Base-by-base conservation (phyloP, 208 protist species). In the Vickermania spadyakhi region DNA sequence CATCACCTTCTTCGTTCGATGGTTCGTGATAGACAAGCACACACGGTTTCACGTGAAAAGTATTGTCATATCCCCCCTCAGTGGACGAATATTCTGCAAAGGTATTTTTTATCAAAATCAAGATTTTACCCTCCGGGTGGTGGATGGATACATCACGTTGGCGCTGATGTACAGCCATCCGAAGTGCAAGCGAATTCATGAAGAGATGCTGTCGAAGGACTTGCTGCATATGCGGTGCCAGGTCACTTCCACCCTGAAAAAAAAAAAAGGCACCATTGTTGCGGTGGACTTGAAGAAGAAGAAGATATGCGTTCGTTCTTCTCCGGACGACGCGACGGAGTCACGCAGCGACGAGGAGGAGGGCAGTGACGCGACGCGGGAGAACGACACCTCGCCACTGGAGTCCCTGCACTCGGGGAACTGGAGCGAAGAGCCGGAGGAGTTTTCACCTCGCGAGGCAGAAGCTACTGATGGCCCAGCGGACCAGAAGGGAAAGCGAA, bases 141-240 rank as follows among this genome's bases (percentile, higher is more conserved):
- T 91, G 4, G 89, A 96, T 57, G 89, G 89, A 13, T 87, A 96
- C 64, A 42, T 89, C 31, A 86, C 86, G 1, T 82, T 96, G 53
- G 79, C 79, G 23, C 66, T 41, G 11, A 45, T 45, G 36, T 45
- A 45, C 18, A 18, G 36, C 36, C 7, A 18, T 18, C 11, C 36
- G 36, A 18, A 7, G 11, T 45, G 36, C 36, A 45, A 45, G 36
- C 7, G 36, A 18, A 62, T 93, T 56, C 75, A 77, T 14, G 84
- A 91, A 49, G 87, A 84, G 58, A 90, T 93, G 85, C 23, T 93
- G 13, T 70, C 42, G 18, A 73, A 89, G 11, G 63, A 68, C 22
- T 73, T 96, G 29, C 66, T 92, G 23, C 84, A 84, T 30, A 81
- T 70, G 27, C 72, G 69, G 27, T 95, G 89, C 45, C 73, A 79